Evolutionary conservation across 768 basidiomycete species (phyloP), one percentile per base, ranked within the genome.

Genomic region (Termitomyces sp.): DNA sequence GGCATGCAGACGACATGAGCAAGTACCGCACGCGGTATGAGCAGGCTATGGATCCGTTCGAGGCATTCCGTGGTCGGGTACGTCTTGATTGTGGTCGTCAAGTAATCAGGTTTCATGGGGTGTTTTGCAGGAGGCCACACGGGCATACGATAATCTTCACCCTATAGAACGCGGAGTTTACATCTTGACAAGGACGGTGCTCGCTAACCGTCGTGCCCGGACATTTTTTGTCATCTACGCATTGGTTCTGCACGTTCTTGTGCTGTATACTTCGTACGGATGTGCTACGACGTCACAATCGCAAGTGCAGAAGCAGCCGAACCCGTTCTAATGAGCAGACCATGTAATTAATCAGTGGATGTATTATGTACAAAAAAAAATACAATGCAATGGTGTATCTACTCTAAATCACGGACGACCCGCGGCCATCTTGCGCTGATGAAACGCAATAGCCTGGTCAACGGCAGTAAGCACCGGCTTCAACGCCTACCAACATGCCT

Each of bases 21-120:
- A 92, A 87, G 70, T 99, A 98, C 74, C 86, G 88, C 53, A 84
- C 89, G 64, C 82, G 94, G 71, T 99, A 99, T 69, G 96, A 98
- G 71, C 92, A 97, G 74, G 86, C 92, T 56, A 94, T 98, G 86
- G 98, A 99, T 70, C 96, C 97, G 0, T 99, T 99, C 71, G 96
- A 98, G 73, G 94, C 91, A 7, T 98, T 99, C 82, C 86, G 94
- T 64, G 94, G 96, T 1, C 81, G 94, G 72, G 96, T 97, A 68
- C 66, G 94, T 84, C 6, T 4, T 3, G 10, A 11, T 37, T 10
- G 25, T 2, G 2, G 12, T 1, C 10, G 5, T 12, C 34, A 62
- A 55, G 38, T 46, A 51, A 15, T 31, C 62, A 60, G 56, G 42
- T 57, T 38, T 47, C 12, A 25, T 29, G 2, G 25, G 20, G 7